Base-by-base conservation (phyloP, 2,329 filamentous ascomycete species). In the Colletotrichum abscissum region DNA sequence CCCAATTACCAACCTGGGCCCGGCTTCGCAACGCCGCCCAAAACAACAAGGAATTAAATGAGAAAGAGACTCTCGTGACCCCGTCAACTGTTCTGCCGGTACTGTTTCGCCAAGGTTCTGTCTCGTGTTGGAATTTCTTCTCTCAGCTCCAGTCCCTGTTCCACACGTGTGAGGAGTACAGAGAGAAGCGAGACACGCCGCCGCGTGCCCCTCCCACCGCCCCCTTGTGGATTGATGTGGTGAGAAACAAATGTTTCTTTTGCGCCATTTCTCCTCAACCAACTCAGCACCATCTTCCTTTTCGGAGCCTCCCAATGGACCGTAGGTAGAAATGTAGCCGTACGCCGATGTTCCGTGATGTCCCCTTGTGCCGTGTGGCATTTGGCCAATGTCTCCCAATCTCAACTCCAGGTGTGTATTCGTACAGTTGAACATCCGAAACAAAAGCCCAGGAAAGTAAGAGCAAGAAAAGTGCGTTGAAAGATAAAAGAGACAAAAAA, bases 271-370 rank as follows among this genome's bases (percentile, higher is more conserved):
- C 12, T 62, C 49, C 57, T 58, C 72, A 26, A 14, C 16, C 69
- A 58, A 52, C 30, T 49, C 54, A 60, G 64, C 66, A 59, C 54
- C 66, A 54, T 62, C 28, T 35, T 63, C 30, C 57, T 14, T 38
- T 64, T 57, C 30, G 26, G 28, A 46, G n/a, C 24, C 52, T 24
- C 22, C 69, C 49, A 55, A 58, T 63, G 63, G 68, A 74, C 64
- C 58, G n/a, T 54, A 63, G 69, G 60, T 60, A 65, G 68, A 72
- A 72, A 72, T 74, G 63, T 64, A 65, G 63, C 71, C 54, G 59
- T 74, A 68, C 74, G 67, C 72, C 74, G 67, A 67, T 74, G 52
- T 72, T n/a, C 74, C 67, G 58, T 75, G 56, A 56, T 75, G 55
- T 52, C 55, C 64, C 60, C 42, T 62, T 67, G 16, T 70, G 74